Evolutionary conservation across 228 moss, liverwort and hornwort species (phyloP).

Genomic region (Sphagnum fallax): DNA sequence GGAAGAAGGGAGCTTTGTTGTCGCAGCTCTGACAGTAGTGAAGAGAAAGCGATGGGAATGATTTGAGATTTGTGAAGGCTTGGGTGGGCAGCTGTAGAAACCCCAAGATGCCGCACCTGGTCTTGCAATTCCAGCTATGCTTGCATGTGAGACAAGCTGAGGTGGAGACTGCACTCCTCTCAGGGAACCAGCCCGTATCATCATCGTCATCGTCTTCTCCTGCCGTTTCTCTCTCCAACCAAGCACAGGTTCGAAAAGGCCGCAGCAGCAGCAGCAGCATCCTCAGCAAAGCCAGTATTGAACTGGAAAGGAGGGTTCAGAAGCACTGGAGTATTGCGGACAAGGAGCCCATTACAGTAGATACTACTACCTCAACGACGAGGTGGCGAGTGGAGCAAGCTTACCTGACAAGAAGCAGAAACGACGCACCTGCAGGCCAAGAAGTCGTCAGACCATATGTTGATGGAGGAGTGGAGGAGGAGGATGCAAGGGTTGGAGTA

Average conservation of each 20-base stretch:
- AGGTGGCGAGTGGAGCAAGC: constrained; percentile 24
- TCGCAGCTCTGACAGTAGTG: no score
- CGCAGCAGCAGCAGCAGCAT: not conserved
- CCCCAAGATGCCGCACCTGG: constrained; percentile 28
- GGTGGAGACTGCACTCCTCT: constrained; percentile 7
- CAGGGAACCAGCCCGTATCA: not conserved
- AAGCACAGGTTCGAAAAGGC: constrained; percentile 7
- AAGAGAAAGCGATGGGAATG: no score
- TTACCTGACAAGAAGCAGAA: constrained; percentile 7
- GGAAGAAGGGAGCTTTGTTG: no score
- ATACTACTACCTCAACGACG: constrained; percentile 2
- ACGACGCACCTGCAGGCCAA: constrained; percentile 24
- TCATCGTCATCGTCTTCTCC: not conserved
- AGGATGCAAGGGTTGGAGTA: no score
- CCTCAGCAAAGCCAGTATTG: constrained; percentile 12
- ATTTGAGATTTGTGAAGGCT: no score
- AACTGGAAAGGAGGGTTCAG: constrained; percentile 17
- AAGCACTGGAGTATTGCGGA: constrained; percentile 34
- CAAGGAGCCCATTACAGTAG: constrained; percentile 16
- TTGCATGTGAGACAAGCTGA: constrained; percentile 17
- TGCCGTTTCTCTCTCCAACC: not conserved
- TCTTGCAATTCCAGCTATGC: constrained; percentile 21
- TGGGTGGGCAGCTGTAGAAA: not conserved
- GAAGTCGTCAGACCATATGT: not conserved
- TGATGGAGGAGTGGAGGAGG: no score